Evolutionary conservation across 2,329 filamentous ascomycete species (phyloP).

Genomic region (Leptodontidium sp.): DNA sequence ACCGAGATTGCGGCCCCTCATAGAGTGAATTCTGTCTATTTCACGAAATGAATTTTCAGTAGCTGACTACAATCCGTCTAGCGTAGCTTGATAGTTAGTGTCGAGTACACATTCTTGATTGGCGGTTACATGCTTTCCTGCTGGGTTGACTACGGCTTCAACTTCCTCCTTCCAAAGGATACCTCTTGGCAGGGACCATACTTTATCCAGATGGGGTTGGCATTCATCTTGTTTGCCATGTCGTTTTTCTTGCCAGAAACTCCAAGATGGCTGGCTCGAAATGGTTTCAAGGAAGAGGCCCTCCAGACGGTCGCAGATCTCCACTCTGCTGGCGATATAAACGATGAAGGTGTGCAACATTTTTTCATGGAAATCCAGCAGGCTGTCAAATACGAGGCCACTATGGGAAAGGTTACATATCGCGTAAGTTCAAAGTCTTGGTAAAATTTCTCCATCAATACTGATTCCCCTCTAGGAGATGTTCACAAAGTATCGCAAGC

Average conservation of each 20-base stretch:
- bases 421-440: slow-evolving; percentile 37
- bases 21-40: background rate
- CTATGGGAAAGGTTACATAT: slow-evolving; percentile 48
- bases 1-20: slow-evolving; percentile 21
- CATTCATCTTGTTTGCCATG: slow-evolving; percentile 20
- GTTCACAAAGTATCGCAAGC: slow-evolving; percentile 53
- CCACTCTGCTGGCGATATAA: slow-evolving; percentile 48
- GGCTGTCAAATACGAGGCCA: slow-evolving; percentile 49
- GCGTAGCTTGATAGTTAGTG: slow-evolving; percentile 16
- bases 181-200: slow-evolving; percentile 22
- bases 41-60: too few species aligned
- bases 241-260: slow-evolving; percentile 19
- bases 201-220: slow-evolving; percentile 13
- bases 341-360: slow-evolving; percentile 48
- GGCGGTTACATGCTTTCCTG: slow-evolving; percentile 23
- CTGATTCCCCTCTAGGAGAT: slow-evolving; percentile 46
- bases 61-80: too few species aligned
- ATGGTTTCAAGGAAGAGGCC: slow-evolving; percentile 50
- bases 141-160: slow-evolving; percentile 25
- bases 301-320: slow-evolving; percentile 53
- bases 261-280: slow-evolving; percentile 49
- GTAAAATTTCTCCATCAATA: too few species aligned
- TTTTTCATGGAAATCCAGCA: slow-evolving; percentile 51
- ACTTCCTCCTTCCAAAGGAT: slow-evolving; percentile 19
- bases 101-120: slow-evolving; percentile 22